These are phyloP conservation scores for Bruguiera gymnorhiza DNA, from an alignment of 345 rosid species.

Conservation along the genomic window DNA sequence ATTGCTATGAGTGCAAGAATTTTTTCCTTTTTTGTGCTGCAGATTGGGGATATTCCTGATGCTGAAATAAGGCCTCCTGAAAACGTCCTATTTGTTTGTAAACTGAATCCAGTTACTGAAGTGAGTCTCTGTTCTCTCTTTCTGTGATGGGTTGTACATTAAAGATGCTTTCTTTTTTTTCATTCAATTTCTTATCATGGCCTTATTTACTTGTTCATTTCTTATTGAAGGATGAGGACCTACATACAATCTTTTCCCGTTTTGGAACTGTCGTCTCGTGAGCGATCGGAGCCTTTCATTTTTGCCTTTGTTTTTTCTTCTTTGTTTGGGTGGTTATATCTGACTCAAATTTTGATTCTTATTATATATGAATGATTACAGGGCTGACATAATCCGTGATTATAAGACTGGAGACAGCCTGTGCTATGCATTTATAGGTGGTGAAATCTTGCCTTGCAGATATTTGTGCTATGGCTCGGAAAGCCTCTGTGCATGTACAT, in stretches of 20 bases:
- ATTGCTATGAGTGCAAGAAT: constrained; percentile 1
- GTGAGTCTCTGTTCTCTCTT: constrained; percentile 43
- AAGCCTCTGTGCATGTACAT: background rate
- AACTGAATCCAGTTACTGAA: constrained; percentile 95
- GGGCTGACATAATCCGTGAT: constrained; percentile 93
- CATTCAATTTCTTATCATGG: background rate
- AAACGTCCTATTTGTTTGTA: constrained; percentile 92
- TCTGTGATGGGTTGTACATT: background rate
- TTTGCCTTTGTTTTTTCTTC: constrained; percentile 1
- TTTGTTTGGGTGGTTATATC: background rate
- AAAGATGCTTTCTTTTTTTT: background rate
- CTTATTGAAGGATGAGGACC: constrained; percentile 82
- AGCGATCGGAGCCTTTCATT: constrained; percentile 22
- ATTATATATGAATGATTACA: constrained; percentile 30
- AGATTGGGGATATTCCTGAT: constrained; percentile 75
- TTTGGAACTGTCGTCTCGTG: constrained; percentile 87
- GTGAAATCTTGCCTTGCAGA: constrained; percentile 20
- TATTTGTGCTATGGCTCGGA: background rate
- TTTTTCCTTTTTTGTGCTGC: constrained; percentile 12
- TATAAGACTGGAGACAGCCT: constrained; percentile 95
- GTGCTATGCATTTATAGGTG: constrained; percentile 93
- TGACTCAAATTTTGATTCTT: constrained; percentile 10
- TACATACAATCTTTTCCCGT: constrained; percentile 91
- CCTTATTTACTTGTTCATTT: background rate
- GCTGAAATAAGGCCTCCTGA: constrained; percentile 94